Evolutionary conservation across 1,284 basidiomycete species (phyloP), one percentile per base, ranked within the genome.

Genomic region (Hemileia vastatrix): DNA sequence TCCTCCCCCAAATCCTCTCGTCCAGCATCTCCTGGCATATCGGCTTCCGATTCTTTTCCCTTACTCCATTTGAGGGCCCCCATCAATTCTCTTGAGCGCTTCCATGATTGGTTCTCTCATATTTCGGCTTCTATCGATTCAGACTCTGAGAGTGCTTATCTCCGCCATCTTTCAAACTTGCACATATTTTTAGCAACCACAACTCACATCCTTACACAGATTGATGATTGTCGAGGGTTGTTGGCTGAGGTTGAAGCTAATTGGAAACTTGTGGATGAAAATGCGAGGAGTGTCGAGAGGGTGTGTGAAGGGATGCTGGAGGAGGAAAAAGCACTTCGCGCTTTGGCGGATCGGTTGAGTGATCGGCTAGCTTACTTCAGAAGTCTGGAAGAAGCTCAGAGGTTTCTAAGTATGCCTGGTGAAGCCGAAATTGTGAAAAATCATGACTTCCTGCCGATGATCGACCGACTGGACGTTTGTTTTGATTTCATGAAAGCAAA

Each of bases 51-150:
- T 53, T n/a, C 24, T n/a, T 31, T 4, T 53, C 24, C 11, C 49
- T 45, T 23, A 47, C 13, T 33, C 49, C 11, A 21, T 18, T n/a
- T 48, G 13, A 48, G 23, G 21, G 11, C 47, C 18, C 85, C 88
- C 3, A 84, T 96, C 49, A 82, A 85, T 65, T 92, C 89, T 0
- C 85, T 90, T 0, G 89, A 95, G 70, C 88, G 93, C 69, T 94
- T 95, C 77, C 90, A 92, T 72, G 92, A 95, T 77, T 94, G 90
- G 86, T 92, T 91, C 74, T 82, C 87, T 0, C 80, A 86, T 44
- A 84, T 95, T 54, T 90, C 94, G 66, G 81, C 87, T 18, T 86
- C 86, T 1, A 88, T 94, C 32, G 86, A 90, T 11, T 88, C 90
- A 71, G 88, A 87, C 65, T 91, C 94, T 71, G 92, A 95, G 71